Base-by-base conservation (phyloP, 257 asterid species). In the Solanum lycopersicoides region DNA sequence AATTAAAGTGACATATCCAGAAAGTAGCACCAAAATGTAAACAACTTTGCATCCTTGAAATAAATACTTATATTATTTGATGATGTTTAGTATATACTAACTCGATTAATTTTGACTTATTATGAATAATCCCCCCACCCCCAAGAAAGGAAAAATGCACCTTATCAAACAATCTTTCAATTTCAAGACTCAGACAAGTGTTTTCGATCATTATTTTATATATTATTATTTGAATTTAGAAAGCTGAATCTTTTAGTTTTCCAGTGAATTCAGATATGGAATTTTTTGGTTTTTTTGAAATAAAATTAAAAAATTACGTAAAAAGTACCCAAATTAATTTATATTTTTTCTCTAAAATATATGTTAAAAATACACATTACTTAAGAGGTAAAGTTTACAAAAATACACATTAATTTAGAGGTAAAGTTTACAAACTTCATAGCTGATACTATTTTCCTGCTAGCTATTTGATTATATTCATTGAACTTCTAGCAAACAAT, bases 241-340 rank as follows among this genome's bases (percentile, higher is more conserved):
- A 9, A 16, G 28, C 34, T 4, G 0, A 34, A 18, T 9, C 7
- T 4, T 35, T 32, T 16, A 9, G 1, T 34, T 72, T 32, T 69
- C 3, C 0, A 2, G 9, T 18, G 2, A 72, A 9, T 18, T 3
- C 0, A 6, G n/a, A 32, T 12, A 34, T 34, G 9, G 1, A 16
- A 9, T 9, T 72, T 66, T 16, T 9, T 0, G 15, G 7, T 0
- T 32, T 3, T 0, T 32, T 71, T 16, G n/a, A 34, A 34, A 1
- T 32, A 32, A 1, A 30, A 30, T 14, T 32, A 3, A 3, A 30
- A 69, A 69, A 28, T 3, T 0, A 68, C 1, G 9, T 14, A 69
- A 7, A 30, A 69, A 5, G 6, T 71, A 28, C 30, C 30, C 30
- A 28, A 28, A 28, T 28, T 28, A 28, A 28, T 28, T 28, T 28